Base-by-base conservation (phyloP, 2,329 filamentous ascomycete species). In the Ascochyta lentis region DNA sequence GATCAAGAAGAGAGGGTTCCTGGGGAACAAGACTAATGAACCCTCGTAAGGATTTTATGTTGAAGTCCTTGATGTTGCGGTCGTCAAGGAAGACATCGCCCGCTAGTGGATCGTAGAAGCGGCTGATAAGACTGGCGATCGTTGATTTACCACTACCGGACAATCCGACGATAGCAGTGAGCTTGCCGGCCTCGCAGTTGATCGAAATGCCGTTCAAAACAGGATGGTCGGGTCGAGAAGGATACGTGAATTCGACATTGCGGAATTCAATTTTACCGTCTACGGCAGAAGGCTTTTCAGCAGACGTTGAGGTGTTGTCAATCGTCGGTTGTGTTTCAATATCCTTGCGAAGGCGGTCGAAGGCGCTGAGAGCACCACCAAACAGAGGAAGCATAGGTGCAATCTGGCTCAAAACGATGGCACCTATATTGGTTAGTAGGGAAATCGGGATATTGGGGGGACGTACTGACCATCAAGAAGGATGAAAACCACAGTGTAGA, bases 31-130 rank as follows among this genome's bases (percentile, higher is more conserved):
- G 64, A 38, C 73, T 71, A 41, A 78, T 75, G 49, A 68, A 69
- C 5, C 75, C 72, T 47, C 77, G 60, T 10, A 78, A 56, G 16
- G 64, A 64, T 23, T 69, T 68, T 6, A 77, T 63, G 43, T 79
- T 78, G 16, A 79, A 59, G 8, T 73, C 64, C 15, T 66, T 70
- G 33, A 79, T 56, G 48, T 78, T 70, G 7, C 67, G 61, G 54
- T 89, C 91, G 37, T 79, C 77, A 6, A 80, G 81, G 54, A 86
- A 90, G 35, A 72, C 39, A 39, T 87, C 88, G 6, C 95, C 65
- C 16, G 71, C 66, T n/a, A 65, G 59, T 2, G 76, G 74, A 49
- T 80, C 77, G 54, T 79, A 80, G 34, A 77, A 70, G 15, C 75
- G 63, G 26, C 66, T 68, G 23, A 76, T 64, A 1, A 80, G 65